Conservation (phyloP, 2,329 filamentous ascomycete species). For the Fusarium torreyae region DNA sequence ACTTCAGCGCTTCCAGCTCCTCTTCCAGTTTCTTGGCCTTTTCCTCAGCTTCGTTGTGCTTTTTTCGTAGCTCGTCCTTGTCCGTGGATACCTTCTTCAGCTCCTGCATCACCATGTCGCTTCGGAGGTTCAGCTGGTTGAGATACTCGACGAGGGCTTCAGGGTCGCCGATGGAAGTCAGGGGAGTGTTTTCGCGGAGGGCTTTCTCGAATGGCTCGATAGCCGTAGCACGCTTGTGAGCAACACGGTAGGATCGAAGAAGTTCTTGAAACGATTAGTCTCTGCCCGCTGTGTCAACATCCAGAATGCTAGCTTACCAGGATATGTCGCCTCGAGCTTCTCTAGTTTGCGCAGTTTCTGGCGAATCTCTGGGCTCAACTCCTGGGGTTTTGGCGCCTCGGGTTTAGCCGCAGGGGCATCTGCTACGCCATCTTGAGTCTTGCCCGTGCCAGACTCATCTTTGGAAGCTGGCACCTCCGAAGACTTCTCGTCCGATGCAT, state of each 20-base stretch:
- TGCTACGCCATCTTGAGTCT: constrained; percentile 38
- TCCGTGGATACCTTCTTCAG: constrained; percentile 88
- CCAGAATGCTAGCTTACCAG: constrained; percentile 67
- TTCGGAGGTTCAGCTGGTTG: constrained; percentile 86
- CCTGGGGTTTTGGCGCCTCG: constrained; percentile 54
- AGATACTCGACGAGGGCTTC: constrained; percentile 90
- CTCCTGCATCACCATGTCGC: constrained; percentile 95
- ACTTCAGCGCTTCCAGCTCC: constrained; percentile 70
- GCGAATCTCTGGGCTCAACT: constrained; percentile 81
- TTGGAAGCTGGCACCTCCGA: constrained; percentile 13
- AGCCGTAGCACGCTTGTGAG: constrained; percentile 86
- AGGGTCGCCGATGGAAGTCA: constrained; percentile 90
- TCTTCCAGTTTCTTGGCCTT: constrained; percentile 73
- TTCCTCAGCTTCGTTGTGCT: constrained; percentile 77
- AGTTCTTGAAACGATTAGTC: constrained; percentile 68
- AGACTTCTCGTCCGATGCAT: constrained; percentile 42
- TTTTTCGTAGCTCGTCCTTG: constrained; percentile 84
- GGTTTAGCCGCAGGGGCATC: constrained; percentile 32
- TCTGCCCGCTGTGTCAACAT: neutral
- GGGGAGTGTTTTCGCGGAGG: constrained; percentile 90
- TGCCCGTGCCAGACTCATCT: constrained; percentile 40
- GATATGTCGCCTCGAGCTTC: constrained; percentile 89
- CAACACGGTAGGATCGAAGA: constrained; percentile 90
- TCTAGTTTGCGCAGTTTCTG: constrained; percentile 87
- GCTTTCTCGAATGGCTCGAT: constrained; percentile 96